Evolutionary conservation across 23 red algal species (phyloP).

Genomic region (Gracilariopsis chorda): DNA sequence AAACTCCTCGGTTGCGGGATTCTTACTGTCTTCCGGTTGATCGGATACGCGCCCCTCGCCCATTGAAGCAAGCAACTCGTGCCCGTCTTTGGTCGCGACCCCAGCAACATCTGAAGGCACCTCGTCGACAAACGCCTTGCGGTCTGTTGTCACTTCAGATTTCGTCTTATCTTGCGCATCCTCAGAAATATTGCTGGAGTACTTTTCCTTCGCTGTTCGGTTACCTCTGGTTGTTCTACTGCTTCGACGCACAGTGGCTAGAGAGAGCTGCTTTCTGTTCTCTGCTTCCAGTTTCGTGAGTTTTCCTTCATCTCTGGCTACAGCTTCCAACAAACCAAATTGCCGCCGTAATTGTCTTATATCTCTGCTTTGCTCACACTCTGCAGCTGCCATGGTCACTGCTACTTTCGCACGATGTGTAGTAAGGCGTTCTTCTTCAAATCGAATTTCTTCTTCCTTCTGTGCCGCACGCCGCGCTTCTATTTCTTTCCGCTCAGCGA

Average conservation of each 20-base stretch:
- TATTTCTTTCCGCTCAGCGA: conserved; percentile 24
- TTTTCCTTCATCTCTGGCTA: conserved; percentile 27
- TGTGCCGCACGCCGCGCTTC: conserved; percentile 19
- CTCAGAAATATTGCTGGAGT: no score
- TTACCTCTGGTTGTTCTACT: neutral
- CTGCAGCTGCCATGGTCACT: neutral
- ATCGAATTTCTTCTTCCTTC: conserved; percentile 15
- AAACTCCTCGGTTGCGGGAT: neutral
- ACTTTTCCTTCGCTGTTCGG: neutral
- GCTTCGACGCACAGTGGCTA: neutral
- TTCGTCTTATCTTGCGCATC: neutral
- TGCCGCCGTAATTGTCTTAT: neutral
- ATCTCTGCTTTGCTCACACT: neutral
- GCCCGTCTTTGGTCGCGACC: neutral
- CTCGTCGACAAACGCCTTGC: no score
- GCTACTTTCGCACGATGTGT: neutral
- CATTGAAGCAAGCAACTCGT: neutral
- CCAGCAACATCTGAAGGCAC: neutral
- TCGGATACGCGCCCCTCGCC: neutral
- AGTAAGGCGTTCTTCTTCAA: conserved; percentile 16
- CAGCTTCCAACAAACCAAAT: neutral
- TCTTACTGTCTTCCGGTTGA: no score
- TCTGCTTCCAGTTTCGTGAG: neutral
- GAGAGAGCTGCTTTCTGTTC: neutral
- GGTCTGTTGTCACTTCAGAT: no score